phyloP scores from a whole-genome alignment of 805 yeast species.

The Scheffersomyces stipitis region DNA sequence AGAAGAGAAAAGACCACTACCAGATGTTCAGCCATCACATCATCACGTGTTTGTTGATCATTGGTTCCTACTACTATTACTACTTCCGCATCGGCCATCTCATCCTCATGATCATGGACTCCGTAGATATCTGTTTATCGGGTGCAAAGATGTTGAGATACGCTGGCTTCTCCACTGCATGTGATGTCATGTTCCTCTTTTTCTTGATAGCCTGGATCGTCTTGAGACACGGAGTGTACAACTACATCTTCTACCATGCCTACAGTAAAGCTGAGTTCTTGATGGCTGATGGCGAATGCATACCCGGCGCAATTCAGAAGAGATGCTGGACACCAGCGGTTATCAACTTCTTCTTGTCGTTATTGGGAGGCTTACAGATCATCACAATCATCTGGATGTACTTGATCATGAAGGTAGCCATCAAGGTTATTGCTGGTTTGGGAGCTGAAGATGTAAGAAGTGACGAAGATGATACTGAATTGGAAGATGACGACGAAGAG shows the following conservation, averaged over 20 bases:
- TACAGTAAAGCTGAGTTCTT: slow-evolving; percentile 39
- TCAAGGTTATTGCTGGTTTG: slow-evolving; percentile 65
- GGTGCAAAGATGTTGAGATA: slow-evolving; percentile 78
- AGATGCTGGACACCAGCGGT: slow-evolving; percentile 52
- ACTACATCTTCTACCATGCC: slow-evolving; percentile 63
- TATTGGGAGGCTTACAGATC: slow-evolving; percentile 66
- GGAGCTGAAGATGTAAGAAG: slow-evolving; percentile 87
- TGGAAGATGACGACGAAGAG: slow-evolving; percentile 14
- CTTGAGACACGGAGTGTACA: slow-evolving; percentile 72
- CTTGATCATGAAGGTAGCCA: slow-evolving; percentile 68
- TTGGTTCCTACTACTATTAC: slow-evolving; percentile 72
- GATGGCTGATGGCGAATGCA: slow-evolving; percentile 48
- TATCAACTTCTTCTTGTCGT: slow-evolving; percentile 48
- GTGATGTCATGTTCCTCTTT: slow-evolving; percentile 68
- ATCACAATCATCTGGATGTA: slow-evolving; percentile 72
- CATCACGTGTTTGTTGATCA: slow-evolving; percentile 65
- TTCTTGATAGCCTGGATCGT: slow-evolving; percentile 71
- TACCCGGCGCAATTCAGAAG: slow-evolving; percentile 28
- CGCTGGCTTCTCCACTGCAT: slow-evolving; percentile 54
- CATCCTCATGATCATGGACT: slow-evolving; percentile 77
- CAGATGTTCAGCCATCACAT: slow-evolving; percentile 92
- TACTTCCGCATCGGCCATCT: slow-evolving; percentile 78
- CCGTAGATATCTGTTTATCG: slow-evolving; percentile 71
- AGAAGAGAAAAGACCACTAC: slow-evolving; percentile 72
- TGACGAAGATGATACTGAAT: slow-evolving; percentile 65